Base-by-base conservation (phyloP, 2,329 filamentous ascomycete genomes). In the Colletotrichum siamense region DNA sequence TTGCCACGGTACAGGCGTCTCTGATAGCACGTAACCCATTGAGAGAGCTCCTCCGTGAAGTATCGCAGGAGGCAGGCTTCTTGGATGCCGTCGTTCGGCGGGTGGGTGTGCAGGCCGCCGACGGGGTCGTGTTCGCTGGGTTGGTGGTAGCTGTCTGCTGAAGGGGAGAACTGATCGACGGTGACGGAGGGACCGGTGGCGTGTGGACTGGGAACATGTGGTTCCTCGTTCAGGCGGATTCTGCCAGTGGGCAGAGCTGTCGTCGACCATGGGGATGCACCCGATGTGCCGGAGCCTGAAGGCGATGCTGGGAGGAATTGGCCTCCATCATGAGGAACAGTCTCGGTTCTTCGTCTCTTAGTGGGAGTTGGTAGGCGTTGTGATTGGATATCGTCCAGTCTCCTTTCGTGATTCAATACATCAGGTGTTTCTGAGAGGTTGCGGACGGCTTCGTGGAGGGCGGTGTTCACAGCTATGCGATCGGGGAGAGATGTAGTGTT, bases 31-130 rank as follows among this genome's bases (percentile, higher is more conserved):
- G 78, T 65, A 80, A 86, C 85, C 85, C 85, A 86, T 64, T 84
- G 84, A 10, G 85, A 85, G 13, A 86, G 79, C 63, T 86, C 84
- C 32, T 86, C 84, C 12, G 85, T 81, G 73, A 85, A 86, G 67
- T 86, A 86, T 5, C 84, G 79, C 15, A 86, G 78, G 7, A 86
- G 77, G 32, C 84, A 86, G 0, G 85, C 85, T 65, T 86, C 84
- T 8, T 86, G 84, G 2, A 82, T 81, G 36, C 57, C 78, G 70
- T 69, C 74, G 77, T 3, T 61, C 52, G 1, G 78, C 75, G 59
- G 18, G 10, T 13, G 76, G 61, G 18, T 15, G 8, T 28, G 24
- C 12, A 59, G 65, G 22, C 61, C 22, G 16, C n/a, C 26, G 4
- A n/a, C 9, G 13, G 39, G 10, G 0, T 52, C 26, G 4, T 73